Base-by-base conservation (phyloP, 306 rosid genomes). In the Potentilla sterilis region DNA sequence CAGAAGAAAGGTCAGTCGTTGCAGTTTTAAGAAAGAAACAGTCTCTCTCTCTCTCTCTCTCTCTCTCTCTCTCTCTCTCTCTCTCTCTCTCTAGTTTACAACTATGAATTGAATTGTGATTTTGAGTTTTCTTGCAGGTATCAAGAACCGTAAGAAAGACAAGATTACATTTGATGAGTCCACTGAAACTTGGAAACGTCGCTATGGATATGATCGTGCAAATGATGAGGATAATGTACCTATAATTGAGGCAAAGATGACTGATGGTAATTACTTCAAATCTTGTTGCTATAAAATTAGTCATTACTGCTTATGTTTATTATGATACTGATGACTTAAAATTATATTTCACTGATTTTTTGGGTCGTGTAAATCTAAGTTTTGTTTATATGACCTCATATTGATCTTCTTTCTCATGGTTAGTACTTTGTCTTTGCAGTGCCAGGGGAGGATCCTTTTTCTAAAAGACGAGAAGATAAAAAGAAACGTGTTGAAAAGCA, bases 391-490 rank as follows among this genome's bases (percentile, higher is more conserved):
- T 28, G 28, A 28, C 28, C 32, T 4, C 5, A 46, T 35, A 46
- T 32, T 35, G 32, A n/a, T 80, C 52, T 72, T 43, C 38, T 18
- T 40, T 70, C 14, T 21, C 49, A 11, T 37, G 69, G 15, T 57
- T 54, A 62, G 67, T 28, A 70, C 81, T 49, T 55, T 21, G 28
- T 21, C 76, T 76, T 62, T 87, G 75, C 85, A 95, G 97, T 84
- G 72, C 92, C 96, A 52, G 86, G 83, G 57, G 90, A 78, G 80
- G 98, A 95, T 84, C 97, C 98, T 70, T 92, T 92, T 85, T 93
- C 96, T 73, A 89, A 91, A 83, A 90, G 91, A 78, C 87, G 65
- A 65, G 86, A 84, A 37, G 85, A 89, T 55, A 95, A 92, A 86
- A 95, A 81, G 93, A 83, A 78, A 11, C 81, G 87, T 72, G 76